A percentile compares a stretch with the other conserved stretches of the same genome.
Conservation (phyloP, 2,329 filamentous ascomycete genomes). For the Claviceps sp. region DNA sequence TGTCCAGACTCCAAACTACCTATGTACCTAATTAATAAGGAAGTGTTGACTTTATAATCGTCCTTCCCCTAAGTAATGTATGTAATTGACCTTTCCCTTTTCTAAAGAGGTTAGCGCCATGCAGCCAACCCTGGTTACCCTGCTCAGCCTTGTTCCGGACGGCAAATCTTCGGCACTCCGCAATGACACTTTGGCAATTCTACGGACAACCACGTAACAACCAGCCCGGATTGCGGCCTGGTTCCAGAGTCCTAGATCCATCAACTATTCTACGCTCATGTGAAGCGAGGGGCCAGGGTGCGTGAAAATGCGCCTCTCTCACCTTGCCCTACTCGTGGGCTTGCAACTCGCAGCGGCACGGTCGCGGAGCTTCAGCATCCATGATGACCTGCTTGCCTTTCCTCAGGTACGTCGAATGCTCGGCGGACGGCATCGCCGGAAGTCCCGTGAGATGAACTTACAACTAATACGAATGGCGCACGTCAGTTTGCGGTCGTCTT, state of each 20-base stretch:
- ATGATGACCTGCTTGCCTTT: slow-evolving; percentile 76
- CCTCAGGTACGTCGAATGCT: slow-evolving; percentile 53
- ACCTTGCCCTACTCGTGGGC: slow-evolving; percentile 29
- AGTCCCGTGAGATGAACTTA: neutral
- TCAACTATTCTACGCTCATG: slow-evolving; percentile 14
- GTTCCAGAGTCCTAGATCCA: neutral
- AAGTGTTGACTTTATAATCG: no score
- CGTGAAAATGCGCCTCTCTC: slow-evolving; percentile 37
- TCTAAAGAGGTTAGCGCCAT: no score
- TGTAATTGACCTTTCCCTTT: no score
- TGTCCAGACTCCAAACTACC: no score
- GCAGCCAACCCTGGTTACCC: no score
- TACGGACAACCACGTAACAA: neutral
- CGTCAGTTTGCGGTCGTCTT: slow-evolving; percentile 68
- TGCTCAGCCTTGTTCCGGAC: neutral
- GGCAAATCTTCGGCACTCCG: slow-evolving; percentile 11
- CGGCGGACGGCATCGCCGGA: neutral
- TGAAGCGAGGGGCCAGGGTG: slow-evolving; percentile 10
- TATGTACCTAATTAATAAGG: no score
- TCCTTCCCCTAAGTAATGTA: no score
- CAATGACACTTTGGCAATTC: slow-evolving; percentile 7
- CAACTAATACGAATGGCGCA: neutral
- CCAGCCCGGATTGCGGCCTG: neutral
- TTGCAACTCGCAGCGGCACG: slow-evolving; percentile 34
- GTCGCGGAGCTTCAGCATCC: slow-evolving; percentile 60